Conservation (phyloP, 441 rosid genomes). For the Dalechampia spathulata region DNA sequence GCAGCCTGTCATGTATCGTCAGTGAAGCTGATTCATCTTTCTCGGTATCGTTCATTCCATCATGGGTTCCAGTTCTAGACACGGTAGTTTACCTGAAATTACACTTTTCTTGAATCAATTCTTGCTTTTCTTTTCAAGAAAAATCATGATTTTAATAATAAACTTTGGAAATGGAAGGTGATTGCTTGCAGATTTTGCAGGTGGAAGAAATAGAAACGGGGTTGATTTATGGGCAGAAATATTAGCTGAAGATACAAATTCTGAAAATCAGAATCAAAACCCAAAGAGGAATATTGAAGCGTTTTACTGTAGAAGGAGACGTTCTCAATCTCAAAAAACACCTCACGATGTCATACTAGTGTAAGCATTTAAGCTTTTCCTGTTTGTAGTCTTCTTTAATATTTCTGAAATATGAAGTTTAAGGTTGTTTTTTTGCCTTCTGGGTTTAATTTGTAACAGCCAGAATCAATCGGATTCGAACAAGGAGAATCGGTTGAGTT, state of each 20-base stretch:
- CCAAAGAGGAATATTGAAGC: conserved; percentile 20
- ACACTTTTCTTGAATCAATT: too few relatives aligned
- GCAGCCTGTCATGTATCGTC: too few relatives aligned
- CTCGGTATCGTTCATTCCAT: too few relatives aligned
- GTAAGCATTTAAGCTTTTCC: too few relatives aligned
- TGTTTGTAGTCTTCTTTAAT: conserved; percentile 17
- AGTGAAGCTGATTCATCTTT: too few relatives aligned
- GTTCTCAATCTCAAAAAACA: conserved; percentile 21
- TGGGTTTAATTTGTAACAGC: not conserved
- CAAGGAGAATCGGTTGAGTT: conserved; percentile 40
- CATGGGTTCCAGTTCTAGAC: too few relatives aligned
- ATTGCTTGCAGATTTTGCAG: too few relatives aligned
- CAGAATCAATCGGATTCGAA: conserved; percentile 21
- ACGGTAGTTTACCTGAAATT: too few relatives aligned
- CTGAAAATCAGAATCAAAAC: conserved; percentile 4
- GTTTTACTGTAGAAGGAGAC: conserved; percentile 46
- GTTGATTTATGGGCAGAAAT: conserved; percentile 56
- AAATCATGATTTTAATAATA: too few relatives aligned
- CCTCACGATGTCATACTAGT: conserved; percentile 4
- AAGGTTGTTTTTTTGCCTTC: not conserved
- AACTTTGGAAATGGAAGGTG: too few relatives aligned
- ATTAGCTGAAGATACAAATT: conserved; percentile 27
- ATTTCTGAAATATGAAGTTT: not conserved
- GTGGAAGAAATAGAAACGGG: conserved; percentile 21
- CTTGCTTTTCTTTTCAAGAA: too few relatives aligned